Conservation (phyloP, 306 rosid genomes). For the Crotalaria pallida region DNA sequence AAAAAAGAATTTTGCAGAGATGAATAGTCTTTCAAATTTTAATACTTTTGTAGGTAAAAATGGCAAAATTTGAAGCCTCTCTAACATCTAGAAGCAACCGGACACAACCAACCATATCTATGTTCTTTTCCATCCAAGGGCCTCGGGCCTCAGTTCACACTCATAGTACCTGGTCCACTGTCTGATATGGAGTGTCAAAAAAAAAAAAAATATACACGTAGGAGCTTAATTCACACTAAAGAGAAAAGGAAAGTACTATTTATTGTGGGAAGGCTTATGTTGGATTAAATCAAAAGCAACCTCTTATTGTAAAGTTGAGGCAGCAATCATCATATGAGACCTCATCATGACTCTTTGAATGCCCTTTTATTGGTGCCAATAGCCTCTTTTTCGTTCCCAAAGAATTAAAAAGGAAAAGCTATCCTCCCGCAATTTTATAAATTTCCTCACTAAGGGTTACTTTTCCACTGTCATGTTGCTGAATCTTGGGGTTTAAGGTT, state of each 20-base stretch:
- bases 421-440: neutral
- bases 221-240: slow-evolving; percentile 11
- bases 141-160: neutral
- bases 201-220: neutral
- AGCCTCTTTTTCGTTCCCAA: slow-evolving; percentile 25
- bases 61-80: neutral
- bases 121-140: slow-evolving; percentile 4
- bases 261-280: slow-evolving; percentile 3
- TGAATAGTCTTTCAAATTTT: neutral
- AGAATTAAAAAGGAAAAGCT: slow-evolving; percentile 25
- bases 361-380: slow-evolving; percentile 19
- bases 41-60: neutral
- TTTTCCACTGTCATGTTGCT: slow-evolving; percentile 25
- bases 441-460: neutral
- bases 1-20: neutral
- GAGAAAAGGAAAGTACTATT: slow-evolving; percentile 1
- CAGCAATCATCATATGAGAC: slow-evolving; percentile 31
- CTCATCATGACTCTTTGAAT: slow-evolving; percentile 32
- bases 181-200: neutral
- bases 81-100: neutral
- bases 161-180: neutral
- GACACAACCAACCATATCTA: neutral
- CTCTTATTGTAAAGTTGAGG: slow-evolving; percentile 24
- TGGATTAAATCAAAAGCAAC: slow-evolving; percentile 31
- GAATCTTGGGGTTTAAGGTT: slow-evolving; percentile 27